phyloP scores from a whole-genome alignment of 805 yeast genomes.

The Kazachstania kunashirensis region DNA sequence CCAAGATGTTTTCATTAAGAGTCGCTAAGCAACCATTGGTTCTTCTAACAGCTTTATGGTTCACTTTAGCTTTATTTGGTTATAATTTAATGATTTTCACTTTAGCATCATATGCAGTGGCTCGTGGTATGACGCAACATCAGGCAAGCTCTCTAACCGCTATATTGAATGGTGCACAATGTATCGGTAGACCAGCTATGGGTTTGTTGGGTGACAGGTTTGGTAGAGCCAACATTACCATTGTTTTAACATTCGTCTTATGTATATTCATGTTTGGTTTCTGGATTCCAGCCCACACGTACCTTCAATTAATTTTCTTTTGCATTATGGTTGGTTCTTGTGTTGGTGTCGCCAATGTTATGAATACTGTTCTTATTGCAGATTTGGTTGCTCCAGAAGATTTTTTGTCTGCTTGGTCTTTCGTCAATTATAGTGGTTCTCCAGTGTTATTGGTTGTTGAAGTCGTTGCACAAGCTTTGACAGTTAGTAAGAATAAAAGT shows the following conservation, averaged over 20 bases:
- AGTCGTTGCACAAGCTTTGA: conserved; percentile 44
- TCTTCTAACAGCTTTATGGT: conserved; percentile 32
- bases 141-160: conserved; percentile 40
- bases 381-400: conserved; percentile 33
- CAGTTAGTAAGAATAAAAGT: conserved; percentile 16
- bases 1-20: conserved; percentile 29
- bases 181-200: conserved; percentile 40
- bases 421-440: conserved; percentile 27
- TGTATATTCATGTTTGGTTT: conserved; percentile 35
- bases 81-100: conserved; percentile 40
- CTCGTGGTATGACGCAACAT: conserved; percentile 36
- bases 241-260: conserved; percentile 29
- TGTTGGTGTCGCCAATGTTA: conserved; percentile 39
- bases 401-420: conserved; percentile 34
- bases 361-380: conserved; percentile 34
- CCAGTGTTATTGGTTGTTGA: conserved; percentile 38
- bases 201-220: conserved; percentile 37
- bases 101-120: conserved; percentile 37
- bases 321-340: conserved; percentile 36
- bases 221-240: conserved; percentile 41
- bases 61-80: conserved; percentile 30
- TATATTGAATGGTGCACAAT: conserved; percentile 37
- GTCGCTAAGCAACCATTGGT: conserved; percentile 28
- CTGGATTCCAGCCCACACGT: conserved; percentile 41
- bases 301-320: conserved; percentile 34